Conservation (phyloP, 1,284 basidiomycete genomes). For the Sporisorium iseilematis-ciliati region DNA sequence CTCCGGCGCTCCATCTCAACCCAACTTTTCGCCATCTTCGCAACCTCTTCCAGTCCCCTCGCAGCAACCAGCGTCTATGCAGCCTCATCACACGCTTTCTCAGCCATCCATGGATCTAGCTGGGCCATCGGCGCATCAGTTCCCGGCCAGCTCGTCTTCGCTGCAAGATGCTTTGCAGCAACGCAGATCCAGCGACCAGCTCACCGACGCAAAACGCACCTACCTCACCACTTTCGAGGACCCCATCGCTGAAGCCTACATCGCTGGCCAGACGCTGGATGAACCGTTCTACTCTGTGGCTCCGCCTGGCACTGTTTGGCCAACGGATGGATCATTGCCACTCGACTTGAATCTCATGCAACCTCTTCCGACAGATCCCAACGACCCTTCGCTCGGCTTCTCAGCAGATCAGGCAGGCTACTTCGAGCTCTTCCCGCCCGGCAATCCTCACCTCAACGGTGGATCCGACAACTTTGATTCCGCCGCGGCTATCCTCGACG, state of each 20-base stretch:
- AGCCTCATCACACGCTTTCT: constrained; percentile 12
- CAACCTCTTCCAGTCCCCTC: constrained; percentile 5
- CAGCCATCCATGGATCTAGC: constrained; percentile 2
- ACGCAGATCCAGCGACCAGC: constrained; percentile 1
- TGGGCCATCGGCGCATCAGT: constrained; percentile 10
- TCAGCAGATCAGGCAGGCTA: constrained; percentile 19
- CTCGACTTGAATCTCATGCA: constrained; percentile 27
- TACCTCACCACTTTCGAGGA: constrained; percentile 47
- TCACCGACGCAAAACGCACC: constrained; percentile 10
- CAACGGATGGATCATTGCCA: constrained; percentile 21
- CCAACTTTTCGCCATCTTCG: constrained; percentile 17
- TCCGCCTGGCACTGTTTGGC: constrained; percentile 21
- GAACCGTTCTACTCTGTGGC: constrained; percentile 51
- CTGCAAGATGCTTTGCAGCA: constrained; percentile 15
- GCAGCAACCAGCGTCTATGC: constrained; percentile 13
- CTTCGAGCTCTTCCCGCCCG: constrained; percentile 19
- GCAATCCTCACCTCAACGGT: constrained; percentile 5
- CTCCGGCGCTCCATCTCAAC: constrained; percentile 11
- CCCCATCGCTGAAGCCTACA: constrained; percentile 49
- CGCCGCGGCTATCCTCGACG: constrained; percentile 40
- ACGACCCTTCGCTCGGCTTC: constrained; percentile 16
- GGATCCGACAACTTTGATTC: constrained; percentile 22
- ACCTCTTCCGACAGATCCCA: constrained; percentile 8
- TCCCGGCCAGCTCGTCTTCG: constrained; percentile 8
- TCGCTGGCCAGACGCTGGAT: constrained; percentile 35